phyloP scores from a whole-genome alignment of 306 rosid genomes.

The Oemleria cerasiformis region DNA sequence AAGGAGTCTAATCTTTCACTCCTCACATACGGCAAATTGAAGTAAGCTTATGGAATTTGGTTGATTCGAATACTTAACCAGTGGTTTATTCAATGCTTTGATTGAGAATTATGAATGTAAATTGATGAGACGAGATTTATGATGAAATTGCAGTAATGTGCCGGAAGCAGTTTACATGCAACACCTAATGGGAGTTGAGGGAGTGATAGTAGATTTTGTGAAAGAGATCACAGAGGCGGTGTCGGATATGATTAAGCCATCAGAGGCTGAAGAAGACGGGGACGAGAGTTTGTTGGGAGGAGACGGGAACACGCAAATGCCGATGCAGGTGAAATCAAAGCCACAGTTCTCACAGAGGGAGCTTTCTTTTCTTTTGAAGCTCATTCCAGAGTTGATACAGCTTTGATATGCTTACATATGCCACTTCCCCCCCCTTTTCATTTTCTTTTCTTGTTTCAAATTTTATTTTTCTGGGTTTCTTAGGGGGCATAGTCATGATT shows the following conservation, averaged over 20 bases:
- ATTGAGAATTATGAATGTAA: neutral
- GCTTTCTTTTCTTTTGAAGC: slow-evolving; percentile 74
- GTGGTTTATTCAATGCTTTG: neutral
- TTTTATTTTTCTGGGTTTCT: too few relatives aligned
- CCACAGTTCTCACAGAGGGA: slow-evolving; percentile 75
- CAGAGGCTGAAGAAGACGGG: slow-evolving; percentile 31
- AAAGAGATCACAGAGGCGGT: slow-evolving; percentile 71
- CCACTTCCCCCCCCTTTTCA: too few relatives aligned
- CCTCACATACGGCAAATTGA: slow-evolving; percentile 71
- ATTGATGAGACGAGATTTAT: neutral
- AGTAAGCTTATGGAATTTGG: slow-evolving; percentile 38
- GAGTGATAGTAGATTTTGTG: slow-evolving; percentile 86
- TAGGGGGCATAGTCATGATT: too few relatives aligned
- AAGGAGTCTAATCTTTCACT: slow-evolving; percentile 82
- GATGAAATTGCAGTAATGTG: slow-evolving; percentile 57
- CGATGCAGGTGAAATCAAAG: slow-evolving; percentile 38
- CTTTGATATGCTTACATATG: slow-evolving; percentile 4
- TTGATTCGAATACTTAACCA: neutral
- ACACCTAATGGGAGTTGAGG: slow-evolving; percentile 86
- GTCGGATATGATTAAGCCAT: slow-evolving; percentile 51
- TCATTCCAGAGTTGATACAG: slow-evolving; percentile 71
- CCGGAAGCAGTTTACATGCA: slow-evolving; percentile 88
- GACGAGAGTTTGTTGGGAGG: slow-evolving; percentile 36
- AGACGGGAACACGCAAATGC: slow-evolving; percentile 6
- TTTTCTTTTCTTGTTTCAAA: too few relatives aligned